Evolutionary conservation across 345 rosid genomes (phyloP), one percentile per base, ranked within the genome.

Genomic region (Rhodamnia argentea): DNA sequence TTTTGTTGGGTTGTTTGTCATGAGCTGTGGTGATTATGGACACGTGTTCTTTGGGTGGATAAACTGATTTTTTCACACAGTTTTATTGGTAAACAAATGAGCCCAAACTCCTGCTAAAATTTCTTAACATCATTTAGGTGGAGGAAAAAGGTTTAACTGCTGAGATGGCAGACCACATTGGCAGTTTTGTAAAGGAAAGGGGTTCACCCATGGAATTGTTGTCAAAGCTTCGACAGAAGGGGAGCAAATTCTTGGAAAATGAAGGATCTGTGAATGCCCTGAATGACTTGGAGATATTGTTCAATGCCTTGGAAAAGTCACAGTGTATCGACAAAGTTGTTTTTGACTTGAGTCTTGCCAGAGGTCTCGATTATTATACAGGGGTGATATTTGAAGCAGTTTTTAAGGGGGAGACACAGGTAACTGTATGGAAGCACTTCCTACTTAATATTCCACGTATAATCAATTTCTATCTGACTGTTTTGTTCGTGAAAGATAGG

Each of bases 281-380:
- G 89, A 90, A 93, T 59, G 99, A 96, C 84, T 88, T 97, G 90
- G 92, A 89, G 78, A 90, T 96, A 89, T 82, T 97, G 90, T 97
- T 97, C 92, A 93, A 94, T 87, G 98, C 98, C 89, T 91, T 97
- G 22, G 95, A 94, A 20, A 94, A 88, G 90, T 92, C 99, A 75
- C 92, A 93, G 88, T 94, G 98, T 87, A 92, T 91, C 84, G 86
- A 93, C 88, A 96, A 90, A 90, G 93, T 97, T 85, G 95, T 95
- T 86, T 97, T 97, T 90, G 99, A 97, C 89, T 92, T 97, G 87
- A 97, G 99, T 88, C 96, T 97, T 84, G 99, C 99, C 75, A 94
- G 99, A 90, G 99, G 99, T 78, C 99, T 97, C 84, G 99, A 96
- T 91, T 97, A 97, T 92, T 97, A 97, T 87, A 96, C 99, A 0